Evolutionary conservation across 768 basidiomycete genomes (phyloP), one percentile per base, ranked within the genome.

Genomic region (Tulasnella sp.): DNA sequence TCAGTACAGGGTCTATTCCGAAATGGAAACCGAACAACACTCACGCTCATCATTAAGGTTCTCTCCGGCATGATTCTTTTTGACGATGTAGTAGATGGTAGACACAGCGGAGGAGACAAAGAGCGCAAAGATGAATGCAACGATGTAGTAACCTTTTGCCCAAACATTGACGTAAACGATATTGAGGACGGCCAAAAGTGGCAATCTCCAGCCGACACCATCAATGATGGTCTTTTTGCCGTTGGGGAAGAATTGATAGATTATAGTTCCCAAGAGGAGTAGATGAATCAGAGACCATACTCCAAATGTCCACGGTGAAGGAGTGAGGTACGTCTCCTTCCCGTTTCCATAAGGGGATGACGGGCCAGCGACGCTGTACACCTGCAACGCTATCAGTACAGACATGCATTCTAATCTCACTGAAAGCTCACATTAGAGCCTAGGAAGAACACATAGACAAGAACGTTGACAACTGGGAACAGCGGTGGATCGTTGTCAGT

Each of bases 41-140:
- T 57, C 58, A 62, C 61, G 64, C 66, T 95, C 91, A 56, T 93
- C 90, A 19, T 71, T 70, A 37, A 73, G 58, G 54, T 62, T 74
- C 59, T 83, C 72, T 24, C 85, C 67, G 24, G 72, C 64, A 63
- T 90, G 79, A 56, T 78, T 75, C 67, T 90, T 88, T 74, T 93
- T 92, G 62, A 96, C 82, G 53, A 86, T 70, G 63, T 92, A 96
- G 70, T 98, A 95, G 64, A 93, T 86, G 66, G 92, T 89, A 74
- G 82, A 62, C 31, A 82, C 78, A 37, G 74, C 59, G 55, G 86
- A 84, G 64, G 82, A 83, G 59, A 95, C 88, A 59, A 95, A 75
- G 54, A 96, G 77, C 3, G 87, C 74, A 49, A 95, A 78, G 59
- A 96, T 68, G 66, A 96, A 93, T 20, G 92, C 89, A 42, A 73